These are phyloP conservation scores for Dryadomyces sulphureus DNA, from an alignment of 2,329 filamentous ascomycete genomes.

Conservation along the genomic window DNA sequence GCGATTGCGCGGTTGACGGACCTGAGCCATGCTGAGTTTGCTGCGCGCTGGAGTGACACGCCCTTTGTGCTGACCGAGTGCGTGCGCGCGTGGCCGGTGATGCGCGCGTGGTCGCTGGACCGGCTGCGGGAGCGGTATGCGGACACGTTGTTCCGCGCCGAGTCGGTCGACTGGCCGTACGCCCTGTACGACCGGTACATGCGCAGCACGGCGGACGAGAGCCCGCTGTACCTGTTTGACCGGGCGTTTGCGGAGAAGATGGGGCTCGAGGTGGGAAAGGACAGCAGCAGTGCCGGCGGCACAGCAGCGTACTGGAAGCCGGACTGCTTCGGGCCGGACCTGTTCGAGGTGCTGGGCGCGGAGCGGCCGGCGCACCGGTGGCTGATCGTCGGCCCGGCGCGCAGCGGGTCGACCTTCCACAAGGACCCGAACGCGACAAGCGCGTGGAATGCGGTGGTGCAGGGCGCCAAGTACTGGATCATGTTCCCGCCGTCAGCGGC, in stretches of 20 bases:
- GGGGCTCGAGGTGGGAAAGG: conserved; percentile 43
- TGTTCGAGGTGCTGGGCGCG: conserved; percentile 64
- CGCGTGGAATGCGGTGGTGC: conserved; percentile 89
- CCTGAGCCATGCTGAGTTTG: conserved; percentile 60
- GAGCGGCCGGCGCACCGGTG: conserved; percentile 80
- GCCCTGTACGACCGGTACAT: conserved; percentile 74
- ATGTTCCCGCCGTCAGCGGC: conserved; percentile 76
- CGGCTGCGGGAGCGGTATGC: conserved; percentile 49
- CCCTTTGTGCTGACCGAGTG: conserved; percentile 80
- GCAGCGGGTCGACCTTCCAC: conserved; percentile 89
- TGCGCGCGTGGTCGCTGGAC: conserved; percentile 58
- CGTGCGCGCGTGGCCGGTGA: conserved; percentile 70
- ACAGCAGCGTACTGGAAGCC: conserved; percentile 87
- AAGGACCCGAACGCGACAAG: conserved; percentile 62
- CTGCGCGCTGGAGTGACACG: conserved; percentile 56
- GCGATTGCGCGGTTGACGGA: conserved; percentile 55
- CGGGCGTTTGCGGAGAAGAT: conserved; percentile 79
- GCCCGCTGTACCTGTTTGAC: conserved; percentile 86
- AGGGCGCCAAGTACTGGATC: conserved; percentile 93
- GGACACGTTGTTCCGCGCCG: conserved; percentile 63
- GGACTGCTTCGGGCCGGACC: conserved; percentile 70
- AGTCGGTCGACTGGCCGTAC: conserved; percentile 86
- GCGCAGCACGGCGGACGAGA: conserved; percentile 66
- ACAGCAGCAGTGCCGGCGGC: too few species aligned
- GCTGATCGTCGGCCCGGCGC: conserved; percentile 78